These are phyloP conservation scores for Aspergillus carlsbadensis DNA, from an alignment of 495 filamentous ascomycete genomes.

Conservation along the genomic window DNA sequence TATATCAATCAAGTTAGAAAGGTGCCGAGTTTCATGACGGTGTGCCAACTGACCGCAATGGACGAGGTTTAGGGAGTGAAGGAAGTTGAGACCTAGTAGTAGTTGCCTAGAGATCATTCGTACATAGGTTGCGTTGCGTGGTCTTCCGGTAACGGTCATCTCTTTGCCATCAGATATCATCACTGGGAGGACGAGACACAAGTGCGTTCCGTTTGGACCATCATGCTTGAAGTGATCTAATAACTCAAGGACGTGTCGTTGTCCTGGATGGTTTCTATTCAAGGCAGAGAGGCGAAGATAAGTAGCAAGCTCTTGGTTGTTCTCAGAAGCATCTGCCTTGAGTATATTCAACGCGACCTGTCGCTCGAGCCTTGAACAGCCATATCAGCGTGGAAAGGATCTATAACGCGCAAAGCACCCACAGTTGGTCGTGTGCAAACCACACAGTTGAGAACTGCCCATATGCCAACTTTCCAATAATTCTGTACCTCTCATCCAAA, in stretches of 20 bases:
- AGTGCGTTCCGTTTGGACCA: slow-evolving; percentile 48
- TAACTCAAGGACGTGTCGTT: slow-evolving; percentile 35
- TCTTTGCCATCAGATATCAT: slow-evolving; percentile 23
- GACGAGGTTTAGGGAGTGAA: slow-evolving; percentile 5
- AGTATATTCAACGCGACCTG: slow-evolving; percentile 36
- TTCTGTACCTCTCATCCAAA: slow-evolving; percentile 44
- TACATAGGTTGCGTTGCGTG: background rate
- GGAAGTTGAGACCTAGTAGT: slow-evolving; percentile 12
- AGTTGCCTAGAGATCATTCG: slow-evolving; percentile 10
- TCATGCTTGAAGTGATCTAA: slow-evolving; percentile 43
- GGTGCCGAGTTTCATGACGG: background rate
- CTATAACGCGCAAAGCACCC: background rate
- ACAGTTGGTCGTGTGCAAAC: slow-evolving; percentile 42
- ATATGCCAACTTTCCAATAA: slow-evolving; percentile 54
- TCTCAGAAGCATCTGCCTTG: slow-evolving; percentile 22
- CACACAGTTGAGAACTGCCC: slow-evolving; percentile 53
- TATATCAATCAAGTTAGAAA: background rate
- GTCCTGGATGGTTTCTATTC: slow-evolving; percentile 22
- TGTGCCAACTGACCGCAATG: slow-evolving; percentile 11
- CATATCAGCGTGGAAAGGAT: background rate
- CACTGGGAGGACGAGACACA: slow-evolving; percentile 44
- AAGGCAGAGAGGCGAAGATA: slow-evolving; percentile 6
- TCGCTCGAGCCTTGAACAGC: slow-evolving; percentile 21
- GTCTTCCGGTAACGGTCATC: slow-evolving; percentile 14
- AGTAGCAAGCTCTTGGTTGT: slow-evolving; percentile 8